phyloP scores from a whole-genome alignment of 768 basidiomycete genomes.

The Lactarius trivialis region DNA sequence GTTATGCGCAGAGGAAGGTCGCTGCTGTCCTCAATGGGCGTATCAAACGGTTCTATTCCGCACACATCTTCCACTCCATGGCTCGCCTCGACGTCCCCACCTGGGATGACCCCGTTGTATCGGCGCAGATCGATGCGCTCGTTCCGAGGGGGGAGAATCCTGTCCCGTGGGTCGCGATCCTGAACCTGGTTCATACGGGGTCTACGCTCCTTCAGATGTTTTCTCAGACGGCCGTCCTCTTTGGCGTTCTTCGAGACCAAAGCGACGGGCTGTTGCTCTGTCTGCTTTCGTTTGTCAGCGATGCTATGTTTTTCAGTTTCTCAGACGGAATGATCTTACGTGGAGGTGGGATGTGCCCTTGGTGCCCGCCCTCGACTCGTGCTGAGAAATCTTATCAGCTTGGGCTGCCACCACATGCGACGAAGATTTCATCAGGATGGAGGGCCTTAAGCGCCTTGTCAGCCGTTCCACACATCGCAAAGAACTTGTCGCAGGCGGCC shows the following conservation, averaged over 20 bases:
- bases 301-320: constrained; percentile 35
- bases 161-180: constrained; percentile 58
- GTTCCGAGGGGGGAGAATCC: constrained; percentile 35
- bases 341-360: constrained; percentile 2
- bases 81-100: constrained; percentile 73
- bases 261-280: constrained; percentile 59
- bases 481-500: constrained; percentile 64
- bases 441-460: constrained; percentile 57
- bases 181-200: constrained; percentile 35
- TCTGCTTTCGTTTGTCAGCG: constrained; percentile 46
- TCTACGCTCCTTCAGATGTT: constrained; percentile 43
- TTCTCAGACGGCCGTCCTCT: constrained; percentile 57
- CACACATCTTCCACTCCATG: constrained; percentile 59
- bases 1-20: constrained; percentile 34
- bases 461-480: constrained; percentile 51
- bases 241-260: constrained; percentile 51
- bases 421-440: constrained; percentile 51
- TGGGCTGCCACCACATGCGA: constrained; percentile 73
- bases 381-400: constrained; percentile 29
- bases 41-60: constrained; percentile 55
- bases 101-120: constrained; percentile 59
- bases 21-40: constrained; percentile 47
- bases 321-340: neutral
- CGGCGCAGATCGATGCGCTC: constrained; percentile 54
- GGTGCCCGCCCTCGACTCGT: neutral